A percentile compares a stretch with the other conserved stretches of the same genome.
Conservation (phyloP, 257 asterid genomes). For the Coffea canephora region DNA sequence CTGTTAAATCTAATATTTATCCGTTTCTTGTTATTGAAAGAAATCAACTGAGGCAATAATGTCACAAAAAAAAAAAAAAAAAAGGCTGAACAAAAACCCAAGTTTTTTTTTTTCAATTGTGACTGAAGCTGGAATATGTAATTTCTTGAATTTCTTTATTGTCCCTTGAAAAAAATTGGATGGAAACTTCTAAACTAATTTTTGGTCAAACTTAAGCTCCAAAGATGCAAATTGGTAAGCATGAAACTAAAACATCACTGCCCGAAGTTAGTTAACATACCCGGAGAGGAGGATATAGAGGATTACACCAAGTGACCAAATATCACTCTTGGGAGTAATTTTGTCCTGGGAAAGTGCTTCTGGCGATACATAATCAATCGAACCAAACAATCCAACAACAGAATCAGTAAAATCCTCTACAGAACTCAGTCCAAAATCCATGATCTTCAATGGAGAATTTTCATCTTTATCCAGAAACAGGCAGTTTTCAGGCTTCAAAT, state of each 20-base stretch:
- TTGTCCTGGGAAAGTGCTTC: slow-evolving; percentile 62
- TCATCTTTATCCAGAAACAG: slow-evolving; percentile 60
- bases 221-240: no score
- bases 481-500: slow-evolving; percentile 86
- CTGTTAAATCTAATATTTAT: no score
- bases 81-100: no score
- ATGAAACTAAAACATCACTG: no score
- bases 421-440: slow-evolving; percentile 88
- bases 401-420: slow-evolving; percentile 76
- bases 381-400: slow-evolving; percentile 79
- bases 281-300: slow-evolving; percentile 90
- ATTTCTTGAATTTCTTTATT: neutral
- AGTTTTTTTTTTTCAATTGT: no score
- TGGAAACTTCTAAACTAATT: neutral
- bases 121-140: neutral
- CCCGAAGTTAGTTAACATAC: slow-evolving; percentile 26
- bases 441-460: slow-evolving; percentile 65
- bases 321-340: slow-evolving; percentile 63
- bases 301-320: slow-evolving; percentile 88
- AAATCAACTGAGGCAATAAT: neutral
- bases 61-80: no score
- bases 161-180: neutral
- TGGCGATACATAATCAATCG: slow-evolving; percentile 81
- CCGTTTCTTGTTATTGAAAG: no score
- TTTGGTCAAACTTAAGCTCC: neutral